Base-by-base conservation (phyloP, 495 filamentous ascomycete species). In the Penicillium roqueforti region DNA sequence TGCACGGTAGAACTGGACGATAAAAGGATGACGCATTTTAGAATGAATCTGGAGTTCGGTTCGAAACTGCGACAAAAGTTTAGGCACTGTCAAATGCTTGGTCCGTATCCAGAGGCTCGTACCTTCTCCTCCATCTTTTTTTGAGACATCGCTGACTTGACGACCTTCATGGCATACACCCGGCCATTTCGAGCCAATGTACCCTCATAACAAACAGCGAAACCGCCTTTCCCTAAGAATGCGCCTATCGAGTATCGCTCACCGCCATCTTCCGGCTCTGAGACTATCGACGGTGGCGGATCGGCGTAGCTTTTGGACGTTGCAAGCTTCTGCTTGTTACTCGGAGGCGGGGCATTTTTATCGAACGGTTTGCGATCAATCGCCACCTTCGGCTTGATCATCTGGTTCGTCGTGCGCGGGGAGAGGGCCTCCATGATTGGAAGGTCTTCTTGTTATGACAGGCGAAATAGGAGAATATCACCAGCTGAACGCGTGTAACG, bases 1-100 rank as follows among this genome's bases (percentile, higher is more conserved):
- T 10, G 95, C 92, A 56, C 95, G 86, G 60, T 95, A 83, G 62
- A 97, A 97, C 55, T 90, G 86, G 47, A 97, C 93, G 52, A 99
- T 92, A 63, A 95, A 92, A 10, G 86, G 84, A 59, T 99, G 92
- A 32, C 83, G 83, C 86, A 99, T 91, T 67, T 96, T 97, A 16
- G 92, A 95, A 68, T 99, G 95, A 41, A 99, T 95, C 68, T 97
- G 91, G 1, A 99, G 80, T 66, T 99, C 95, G 4, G 91, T 96
- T 71, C 93, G 89, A 71, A 99, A 99, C 91, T 97, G 51, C 20
- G 51, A 45, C 56, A 53, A 50, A 32, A 5, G 3, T 65, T 83
- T 58, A 82, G 71, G 41, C 51, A 22, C 31, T 52, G 41, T 18
- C 19, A 51, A 11, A 23, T 13, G 19, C 1, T 29, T 19, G 13